These are phyloP conservation scores for Centaurea solstitialis DNA, from an alignment of 129 eudicot species.

Conservation along the genomic window DNA sequence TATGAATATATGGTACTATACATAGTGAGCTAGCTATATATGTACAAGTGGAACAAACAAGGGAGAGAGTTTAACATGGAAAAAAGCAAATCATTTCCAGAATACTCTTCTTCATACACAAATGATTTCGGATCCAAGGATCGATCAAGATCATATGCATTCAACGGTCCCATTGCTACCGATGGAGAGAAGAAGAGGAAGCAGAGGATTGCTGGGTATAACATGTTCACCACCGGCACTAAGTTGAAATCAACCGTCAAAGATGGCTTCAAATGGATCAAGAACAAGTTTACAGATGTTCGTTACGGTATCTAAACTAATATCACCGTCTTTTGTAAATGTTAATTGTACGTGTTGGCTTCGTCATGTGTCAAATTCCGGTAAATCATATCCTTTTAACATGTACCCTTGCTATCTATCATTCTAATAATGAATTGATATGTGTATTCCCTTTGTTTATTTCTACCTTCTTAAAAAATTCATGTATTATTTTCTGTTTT, in stretches of 20 bases:
- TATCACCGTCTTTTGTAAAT: neutral
- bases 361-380: conserved; percentile 2
- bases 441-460: neutral
- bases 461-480: neutral
- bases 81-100: conserved; percentile 67
- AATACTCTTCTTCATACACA: conserved; percentile 51
- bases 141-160: conserved; percentile 44
- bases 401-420: neutral
- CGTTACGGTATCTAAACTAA: conserved; percentile 40
- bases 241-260: conserved; percentile 66
- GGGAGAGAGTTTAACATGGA: conserved; percentile 32
- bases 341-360: neutral
- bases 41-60: neutral
- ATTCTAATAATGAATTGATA: neutral
- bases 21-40: neutral
- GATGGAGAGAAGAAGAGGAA: conserved; percentile 73
- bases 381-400: neutral
- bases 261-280: conserved; percentile 78
- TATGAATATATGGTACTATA: neutral
- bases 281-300: conserved; percentile 56
- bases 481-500: neutral
- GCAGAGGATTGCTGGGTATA: conserved; percentile 76
- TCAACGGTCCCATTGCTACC: conserved; percentile 58
- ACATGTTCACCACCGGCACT: conserved; percentile 66
- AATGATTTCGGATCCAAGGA: conserved; percentile 31